Percentiles rank a stretch among this genome's conserved stretches.
Evolutionary conservation across 148 eudicot genomes (phyloP).

Genomic region (Chenopodium berlandieri): DNA sequence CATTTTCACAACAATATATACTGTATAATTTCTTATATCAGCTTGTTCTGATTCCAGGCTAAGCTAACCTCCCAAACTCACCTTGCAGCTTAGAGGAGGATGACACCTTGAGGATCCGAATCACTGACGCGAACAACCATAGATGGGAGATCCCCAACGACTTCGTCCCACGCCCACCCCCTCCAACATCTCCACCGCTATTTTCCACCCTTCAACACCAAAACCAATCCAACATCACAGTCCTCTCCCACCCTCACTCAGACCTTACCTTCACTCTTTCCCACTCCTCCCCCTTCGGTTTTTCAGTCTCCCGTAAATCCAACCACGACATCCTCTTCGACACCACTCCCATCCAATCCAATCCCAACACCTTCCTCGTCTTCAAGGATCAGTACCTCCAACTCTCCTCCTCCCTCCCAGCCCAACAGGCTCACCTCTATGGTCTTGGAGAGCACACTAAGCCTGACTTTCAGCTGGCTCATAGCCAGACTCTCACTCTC

Average conservation of each 20-base stretch:
- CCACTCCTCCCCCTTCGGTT: constrained; percentile 61
- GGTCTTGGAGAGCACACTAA: constrained; percentile 58
- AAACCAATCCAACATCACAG: constrained; percentile 10
- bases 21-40: no score
- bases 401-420: constrained; percentile 40
- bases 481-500: constrained; percentile 41
- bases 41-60: neutral
- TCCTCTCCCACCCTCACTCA: constrained; percentile 37
- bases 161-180: constrained; percentile 24
- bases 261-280: constrained; percentile 69
- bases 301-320: constrained; percentile 61
- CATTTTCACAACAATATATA: no score
- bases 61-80: neutral
- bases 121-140: constrained; percentile 38
- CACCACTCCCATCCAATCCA: constrained; percentile 23
- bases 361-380: constrained; percentile 29
- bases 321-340: constrained; percentile 48
- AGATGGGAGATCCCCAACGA: constrained; percentile 48
- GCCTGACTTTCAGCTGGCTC: constrained; percentile 35
- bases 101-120: constrained; percentile 38
- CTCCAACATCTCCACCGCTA: constrained; percentile 15
- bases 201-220: constrained; percentile 13
- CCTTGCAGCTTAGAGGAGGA: constrained; percentile 38
- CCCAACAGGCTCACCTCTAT: constrained; percentile 35
- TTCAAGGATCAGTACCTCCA: constrained; percentile 51